A percentile compares a stretch with the other conserved stretches of the same genome.
These are phyloP conservation scores for Arthrobotrys megalospora DNA, from an alignment of 2,329 filamentous ascomycete genomes.

Conservation along the genomic window DNA sequence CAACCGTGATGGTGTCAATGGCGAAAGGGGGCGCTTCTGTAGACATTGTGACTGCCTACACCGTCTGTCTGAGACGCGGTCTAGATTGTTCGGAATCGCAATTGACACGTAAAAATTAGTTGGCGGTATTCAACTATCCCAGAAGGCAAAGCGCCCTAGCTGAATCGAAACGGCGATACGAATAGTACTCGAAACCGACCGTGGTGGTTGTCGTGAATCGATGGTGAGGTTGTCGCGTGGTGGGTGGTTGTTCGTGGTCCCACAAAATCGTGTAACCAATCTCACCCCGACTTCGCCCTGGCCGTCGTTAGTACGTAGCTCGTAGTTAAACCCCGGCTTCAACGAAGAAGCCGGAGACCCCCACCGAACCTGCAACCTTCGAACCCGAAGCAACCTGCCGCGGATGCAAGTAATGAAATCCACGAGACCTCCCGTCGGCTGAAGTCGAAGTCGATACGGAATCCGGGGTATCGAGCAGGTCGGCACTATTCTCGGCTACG, in stretches of 20 bases:
- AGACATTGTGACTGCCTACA: conserved; percentile 37
- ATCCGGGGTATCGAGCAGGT: conserved; percentile 22
- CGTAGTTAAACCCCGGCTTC: neutral
- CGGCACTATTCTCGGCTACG: conserved; percentile 44
- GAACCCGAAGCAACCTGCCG: conserved; percentile 8
- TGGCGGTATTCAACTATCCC: neutral
- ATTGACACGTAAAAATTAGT: conserved; percentile 44
- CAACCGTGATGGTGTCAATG: conserved; percentile 63
- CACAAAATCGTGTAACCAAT: conserved; percentile 29
- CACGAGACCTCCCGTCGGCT: conserved; percentile 9
- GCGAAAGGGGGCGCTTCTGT: conserved; percentile 40
- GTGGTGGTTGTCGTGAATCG: conserved; percentile 13
- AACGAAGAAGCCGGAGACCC: neutral
- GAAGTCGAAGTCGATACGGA: conserved; percentile 13
- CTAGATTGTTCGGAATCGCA: conserved; percentile 8
- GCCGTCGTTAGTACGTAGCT: neutral
- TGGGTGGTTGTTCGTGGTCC: conserved; percentile 27
- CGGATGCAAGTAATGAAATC: conserved; percentile 22
- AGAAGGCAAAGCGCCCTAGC: conserved; percentile 24
- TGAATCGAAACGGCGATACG: conserved; percentile 28
- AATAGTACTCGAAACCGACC: neutral
- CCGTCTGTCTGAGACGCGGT: neutral
- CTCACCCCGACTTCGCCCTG: conserved; percentile 8
- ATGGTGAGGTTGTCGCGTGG: conserved; percentile 40
- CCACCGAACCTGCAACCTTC: conserved; percentile 8